Base-by-base conservation (phyloP, 2,329 filamentous ascomycete genomes). In the Cadophora malorum region DNA sequence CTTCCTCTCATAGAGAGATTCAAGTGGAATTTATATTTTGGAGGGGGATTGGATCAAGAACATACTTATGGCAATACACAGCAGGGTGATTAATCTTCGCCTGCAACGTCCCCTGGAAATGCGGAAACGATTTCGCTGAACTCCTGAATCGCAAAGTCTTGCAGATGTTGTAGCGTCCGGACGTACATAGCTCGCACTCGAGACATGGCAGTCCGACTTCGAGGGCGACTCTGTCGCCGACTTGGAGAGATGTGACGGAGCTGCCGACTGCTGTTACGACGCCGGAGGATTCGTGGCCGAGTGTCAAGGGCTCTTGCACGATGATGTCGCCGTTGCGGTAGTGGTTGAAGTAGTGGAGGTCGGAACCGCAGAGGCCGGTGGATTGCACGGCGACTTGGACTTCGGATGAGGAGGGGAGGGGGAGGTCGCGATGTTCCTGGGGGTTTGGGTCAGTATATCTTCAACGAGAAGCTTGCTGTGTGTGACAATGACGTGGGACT, bases 261-360 rank as follows among this genome's bases (percentile, higher is more conserved):
- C 92, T 86, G 79, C 94, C 92, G 65, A 91, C 90, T 14, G 93
- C 91, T 74, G 97, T 87, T 67, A 98, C 81, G 75, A 90, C 88
- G 68, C 94, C 95, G 7, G 93, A 90, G 45, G 93, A 96, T 82
- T 98, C 95, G 83, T 98, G 95, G 74, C 95, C 95, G 19, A 98
- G 89, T 76, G 97, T 93, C 79, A 97, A 92, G 76, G 94, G 91
- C 77, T 87, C 91, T 72, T 87, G 86, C 59, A 98, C 95, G 70
- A 97, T 90, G 91, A 97, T 97, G 74, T 94, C 94, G 50, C 96
- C 95, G 78, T 98, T 98, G 82, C 92, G 92, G 75, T 95, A 95
- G 65, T 91, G 91, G 79, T 96, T 93, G 93, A 94, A 98, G 84
- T 98, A 98, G 83, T 98, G 95, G 67, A 98, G 90, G 79, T 97